Percentiles rank a stretch among this genome's conserved stretches.
Conservation (phyloP, 164 flowering plant genomes). For the Vitis amurensis region DNA sequence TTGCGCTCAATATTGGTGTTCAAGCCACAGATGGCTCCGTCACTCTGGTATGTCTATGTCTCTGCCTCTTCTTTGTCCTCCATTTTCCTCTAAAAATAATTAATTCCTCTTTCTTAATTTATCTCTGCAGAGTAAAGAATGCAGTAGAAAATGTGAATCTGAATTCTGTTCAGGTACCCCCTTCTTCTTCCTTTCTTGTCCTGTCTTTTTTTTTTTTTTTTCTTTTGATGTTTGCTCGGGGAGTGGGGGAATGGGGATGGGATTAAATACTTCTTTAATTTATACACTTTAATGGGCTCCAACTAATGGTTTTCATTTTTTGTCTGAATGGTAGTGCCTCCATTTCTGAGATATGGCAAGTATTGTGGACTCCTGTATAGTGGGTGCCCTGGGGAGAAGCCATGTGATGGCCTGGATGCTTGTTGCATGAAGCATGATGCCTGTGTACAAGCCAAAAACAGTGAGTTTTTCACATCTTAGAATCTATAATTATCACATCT, state of each 20-base stretch:
- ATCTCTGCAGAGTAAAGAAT: conserved; percentile 49
- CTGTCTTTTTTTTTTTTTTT: neutral
- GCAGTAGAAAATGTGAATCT: conserved; percentile 89
- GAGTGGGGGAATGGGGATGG: too few species aligned
- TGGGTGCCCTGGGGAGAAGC: conserved; percentile 93
- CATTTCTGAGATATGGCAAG: conserved; percentile 95
- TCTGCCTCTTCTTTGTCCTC: neutral
- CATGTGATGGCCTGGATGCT: conserved; percentile 89
- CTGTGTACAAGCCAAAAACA: conserved; percentile 66
- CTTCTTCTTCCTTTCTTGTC: neutral
- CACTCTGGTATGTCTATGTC: conserved; percentile 31
- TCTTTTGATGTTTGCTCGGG: neutral
- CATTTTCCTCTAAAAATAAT: neutral
- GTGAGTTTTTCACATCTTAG: conserved; percentile 33
- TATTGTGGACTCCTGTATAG: conserved; percentile 90
- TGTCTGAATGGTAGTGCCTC: conserved; percentile 53
- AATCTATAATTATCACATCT: too few species aligned
- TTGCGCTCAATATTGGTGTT: conserved; percentile 54
- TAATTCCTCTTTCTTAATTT: neutral
- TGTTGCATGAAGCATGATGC: conserved; percentile 89
- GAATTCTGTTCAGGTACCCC: conserved; percentile 68
- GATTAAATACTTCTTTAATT: too few species aligned
- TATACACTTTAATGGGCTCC: neutral
- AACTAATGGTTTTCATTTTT: neutral
- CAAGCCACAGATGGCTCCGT: conserved; percentile 28